Base-by-base conservation (phyloP, 495 filamentous ascomycete genomes). In the Penicillium turbatum region DNA sequence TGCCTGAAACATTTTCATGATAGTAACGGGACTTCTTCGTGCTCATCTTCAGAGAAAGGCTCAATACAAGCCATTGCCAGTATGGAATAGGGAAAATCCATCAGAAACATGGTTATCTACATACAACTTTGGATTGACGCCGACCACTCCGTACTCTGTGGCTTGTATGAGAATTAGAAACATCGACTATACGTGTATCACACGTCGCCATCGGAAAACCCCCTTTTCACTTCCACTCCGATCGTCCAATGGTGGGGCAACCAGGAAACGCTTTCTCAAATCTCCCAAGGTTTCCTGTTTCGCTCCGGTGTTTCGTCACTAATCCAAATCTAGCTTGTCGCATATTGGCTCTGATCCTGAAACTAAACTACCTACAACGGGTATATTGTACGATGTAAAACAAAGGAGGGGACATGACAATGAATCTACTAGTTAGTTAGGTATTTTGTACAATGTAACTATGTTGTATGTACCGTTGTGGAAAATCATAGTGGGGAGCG, bases 201-300 rank as follows among this genome's bases (percentile, higher is more conserved):
- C 24, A 39, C 36, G 32, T 38, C 31, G 31, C 13, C 34, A 29
- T 49, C 34, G 26, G 47, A 34, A 35, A 29, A 19, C 35, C 47
- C 47, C 47, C 45, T 26, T 19, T 21, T 38, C 29, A 35, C 17
- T 44, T 31, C 29, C 27, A 43, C 41, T 37, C 8, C 34, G 47
- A 49, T 49, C 32, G 46, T 13, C 35, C 36, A 27, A 39, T 49
- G 34, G 47, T 49, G 47, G 47, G 47, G 47, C 45, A 26, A 48
- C 10, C 12, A 15, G n/a, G 8, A 44, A 12, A 31, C 27, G 4
- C 27, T 44, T 42, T 42, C 10, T 40, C 38, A 40, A 10, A 24
- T 13, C 38, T 40, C 2, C 21, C 21, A 24, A 24, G 21, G 21
- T 24, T 40, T 9, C 19, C 19, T 26, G 38, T 35, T 47, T 47